Evolutionary conservation across 179 eudicot genomes (phyloP), one percentile per base, ranked within the genome.

Genomic region (Amaranthus tricolor): DNA sequence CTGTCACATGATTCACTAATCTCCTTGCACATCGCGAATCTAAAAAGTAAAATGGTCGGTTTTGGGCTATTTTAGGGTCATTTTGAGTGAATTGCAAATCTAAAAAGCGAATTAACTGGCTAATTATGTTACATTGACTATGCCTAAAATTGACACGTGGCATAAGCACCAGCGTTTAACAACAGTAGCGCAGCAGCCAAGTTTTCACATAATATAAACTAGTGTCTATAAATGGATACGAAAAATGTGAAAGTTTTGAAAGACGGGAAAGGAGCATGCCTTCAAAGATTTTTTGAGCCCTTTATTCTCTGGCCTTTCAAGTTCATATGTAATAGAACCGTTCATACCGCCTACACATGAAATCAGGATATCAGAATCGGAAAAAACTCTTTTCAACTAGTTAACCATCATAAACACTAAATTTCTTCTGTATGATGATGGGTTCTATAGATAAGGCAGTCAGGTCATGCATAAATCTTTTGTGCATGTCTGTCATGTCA

Each of bases 331-430:
- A 75, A 95, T 88, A 60, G 99, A 93, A 72, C 97, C 99, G 85
- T 93, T 95, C 95, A 95, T 93, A 72, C 99, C 99, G 74, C 98
- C 98, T 94, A 83, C 80, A 70, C 63, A 61, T 14, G n/a, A 51
- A n/a, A 66, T 3, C 47, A 3, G 5, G 43, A 50, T 24, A n/a
- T 43, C 13, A 75, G 62, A 58, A 43, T 40, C 40, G 40, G 40
- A 31, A 31, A 3, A 31, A 31, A 31, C 40, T 31, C 40, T 31
- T 31, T 31, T 31, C 40, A 31, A 31, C 2, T 31, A 31, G 40
- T 20, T 9, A 20, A 60, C 14, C 6, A 21, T 60, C 6, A 21
- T 60, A 60, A 14, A 21, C 5, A 60, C 63, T 20, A 60, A 59
- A 2, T 21, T 60, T 21, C 40, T 60, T 20, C 43, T 60, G 11